Evolutionary conservation across 1,284 basidiomycete genomes (phyloP).

Genomic region (Abortiporus biennis): DNA sequence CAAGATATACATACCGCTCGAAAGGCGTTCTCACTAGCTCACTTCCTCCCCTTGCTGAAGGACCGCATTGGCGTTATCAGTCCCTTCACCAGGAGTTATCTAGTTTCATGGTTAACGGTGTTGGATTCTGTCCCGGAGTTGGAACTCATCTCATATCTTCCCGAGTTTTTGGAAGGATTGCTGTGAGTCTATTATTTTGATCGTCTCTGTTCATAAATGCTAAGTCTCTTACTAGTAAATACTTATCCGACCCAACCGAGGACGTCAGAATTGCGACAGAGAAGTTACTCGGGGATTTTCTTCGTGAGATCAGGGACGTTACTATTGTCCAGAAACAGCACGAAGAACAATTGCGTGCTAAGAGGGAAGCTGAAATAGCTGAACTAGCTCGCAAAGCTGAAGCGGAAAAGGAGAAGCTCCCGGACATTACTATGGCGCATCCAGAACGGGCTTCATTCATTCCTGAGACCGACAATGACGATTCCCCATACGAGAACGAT

Average conservation of each 20-base stretch:
- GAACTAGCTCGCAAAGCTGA: constrained; percentile 32
- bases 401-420: constrained; percentile 20
- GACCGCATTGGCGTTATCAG: constrained; percentile 94
- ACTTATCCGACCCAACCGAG: constrained; percentile 91
- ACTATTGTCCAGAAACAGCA: constrained; percentile 63
- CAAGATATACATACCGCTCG: constrained; percentile 40
- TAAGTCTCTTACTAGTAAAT: constrained; percentile 55
- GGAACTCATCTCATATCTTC: constrained; percentile 91
- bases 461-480: constrained; percentile 51
- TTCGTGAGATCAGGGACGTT: constrained; percentile 88
- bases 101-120: constrained; percentile 95
- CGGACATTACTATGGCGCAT: constrained; percentile 23
- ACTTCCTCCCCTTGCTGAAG: constrained; percentile 91
- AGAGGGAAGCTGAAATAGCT: constrained; percentile 31
- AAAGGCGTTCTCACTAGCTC: constrained; percentile 88
- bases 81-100: constrained; percentile 93
- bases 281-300: constrained; percentile 86
- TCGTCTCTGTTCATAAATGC: not conserved
- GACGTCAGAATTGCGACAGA: constrained; percentile 94
- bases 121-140: constrained; percentile 96
- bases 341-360: constrained; percentile 45
- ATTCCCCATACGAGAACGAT: constrained; percentile 23
- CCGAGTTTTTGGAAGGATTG: constrained; percentile 91
- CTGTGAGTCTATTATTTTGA: constrained; percentile 50
- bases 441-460: constrained; percentile 33